A percentile compares a stretch with the other conserved stretches of the same genome.
Conservation (phyloP, 768 basidiomycete genomes). For the Paxillus involutus region DNA sequence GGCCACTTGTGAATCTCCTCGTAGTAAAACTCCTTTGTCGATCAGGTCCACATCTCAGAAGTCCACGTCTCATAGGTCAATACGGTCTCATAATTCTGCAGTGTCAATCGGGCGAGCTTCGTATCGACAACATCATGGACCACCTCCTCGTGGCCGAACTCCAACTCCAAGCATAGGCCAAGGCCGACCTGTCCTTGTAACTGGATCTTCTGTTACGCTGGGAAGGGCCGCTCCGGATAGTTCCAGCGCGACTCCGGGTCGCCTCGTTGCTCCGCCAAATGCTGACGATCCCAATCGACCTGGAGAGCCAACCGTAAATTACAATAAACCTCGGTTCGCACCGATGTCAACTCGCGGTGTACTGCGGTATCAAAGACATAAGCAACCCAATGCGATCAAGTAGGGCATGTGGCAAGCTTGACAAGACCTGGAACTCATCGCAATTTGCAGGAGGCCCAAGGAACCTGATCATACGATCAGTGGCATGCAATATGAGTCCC, state of each 20-base stretch:
- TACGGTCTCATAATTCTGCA: constrained; percentile 11
- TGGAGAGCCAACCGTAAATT: background rate
- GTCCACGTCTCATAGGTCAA: constrained; percentile 10
- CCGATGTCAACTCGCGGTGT: constrained; percentile 15
- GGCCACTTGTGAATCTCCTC: background rate
- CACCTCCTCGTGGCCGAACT: constrained; percentile 7
- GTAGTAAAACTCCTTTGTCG: constrained; percentile 8
- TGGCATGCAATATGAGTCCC: too few relatives aligned
- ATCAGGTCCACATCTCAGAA: constrained; percentile 11
- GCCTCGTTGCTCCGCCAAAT: constrained; percentile 3
- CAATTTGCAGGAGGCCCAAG: too few relatives aligned
- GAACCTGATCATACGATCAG: too few relatives aligned
- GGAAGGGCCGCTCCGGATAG: background rate
- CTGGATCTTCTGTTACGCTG: background rate
- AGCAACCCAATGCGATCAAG: too few relatives aligned
- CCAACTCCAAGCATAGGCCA: background rate
- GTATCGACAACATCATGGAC: constrained; percentile 19
- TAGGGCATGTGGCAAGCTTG: too few relatives aligned
- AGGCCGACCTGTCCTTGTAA: background rate
- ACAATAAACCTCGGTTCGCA: constrained; percentile 3
- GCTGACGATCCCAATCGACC: constrained; percentile 7
- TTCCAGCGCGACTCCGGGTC: background rate
- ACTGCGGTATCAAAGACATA: too few relatives aligned
- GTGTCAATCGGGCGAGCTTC: constrained; percentile 22
- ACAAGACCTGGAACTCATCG: too few relatives aligned